Percentiles rank a stretch among this genome's conserved stretches.
Evolutionary conservation across 345 rosid genomes (phyloP).

Genomic region (Linum tenue): DNA sequence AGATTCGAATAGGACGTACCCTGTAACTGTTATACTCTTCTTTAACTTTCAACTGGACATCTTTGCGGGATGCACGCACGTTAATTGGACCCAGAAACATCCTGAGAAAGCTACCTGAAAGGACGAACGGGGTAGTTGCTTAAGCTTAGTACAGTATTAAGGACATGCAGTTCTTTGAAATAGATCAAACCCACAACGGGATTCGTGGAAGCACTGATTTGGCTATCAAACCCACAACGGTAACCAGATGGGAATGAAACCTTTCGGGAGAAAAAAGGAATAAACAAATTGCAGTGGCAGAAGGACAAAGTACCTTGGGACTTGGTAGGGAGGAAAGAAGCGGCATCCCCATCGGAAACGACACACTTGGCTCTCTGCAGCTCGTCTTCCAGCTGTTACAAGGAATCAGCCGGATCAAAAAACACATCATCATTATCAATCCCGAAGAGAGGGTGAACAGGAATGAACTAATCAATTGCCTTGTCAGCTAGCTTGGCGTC

Average conservation of each 20-base stretch:
- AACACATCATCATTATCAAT: background rate
- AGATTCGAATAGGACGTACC: constrained; percentile 23
- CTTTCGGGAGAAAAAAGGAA: background rate
- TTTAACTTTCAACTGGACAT: constrained; percentile 81
- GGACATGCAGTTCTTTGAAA: background rate
- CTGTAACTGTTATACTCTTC: constrained; percentile 96
- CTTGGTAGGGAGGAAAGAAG: constrained; percentile 66
- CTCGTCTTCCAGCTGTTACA: constrained; percentile 69
- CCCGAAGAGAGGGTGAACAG: background rate
- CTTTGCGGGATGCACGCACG: constrained; percentile 81
- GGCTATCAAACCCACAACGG: background rate
- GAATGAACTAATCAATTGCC: constrained; percentile 23
- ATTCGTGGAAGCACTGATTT: background rate
- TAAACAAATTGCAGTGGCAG: background rate
- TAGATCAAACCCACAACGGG: background rate
- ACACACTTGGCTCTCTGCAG: constrained; percentile 66
- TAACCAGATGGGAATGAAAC: background rate
- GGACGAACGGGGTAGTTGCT: constrained; percentile 26
- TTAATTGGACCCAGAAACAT: constrained; percentile 94
- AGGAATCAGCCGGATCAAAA: background rate
- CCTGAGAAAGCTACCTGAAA: constrained; percentile 60
- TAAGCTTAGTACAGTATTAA: background rate
- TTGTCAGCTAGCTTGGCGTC: constrained; percentile 51
- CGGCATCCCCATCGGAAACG: constrained; percentile 70
- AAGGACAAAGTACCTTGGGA: constrained; percentile 42